Percentiles rank a stretch among this genome's conserved stretches.
These are phyloP conservation scores for Malus hybrid DNA, from an alignment of 331 rosid species.

Conservation along the genomic window DNA sequence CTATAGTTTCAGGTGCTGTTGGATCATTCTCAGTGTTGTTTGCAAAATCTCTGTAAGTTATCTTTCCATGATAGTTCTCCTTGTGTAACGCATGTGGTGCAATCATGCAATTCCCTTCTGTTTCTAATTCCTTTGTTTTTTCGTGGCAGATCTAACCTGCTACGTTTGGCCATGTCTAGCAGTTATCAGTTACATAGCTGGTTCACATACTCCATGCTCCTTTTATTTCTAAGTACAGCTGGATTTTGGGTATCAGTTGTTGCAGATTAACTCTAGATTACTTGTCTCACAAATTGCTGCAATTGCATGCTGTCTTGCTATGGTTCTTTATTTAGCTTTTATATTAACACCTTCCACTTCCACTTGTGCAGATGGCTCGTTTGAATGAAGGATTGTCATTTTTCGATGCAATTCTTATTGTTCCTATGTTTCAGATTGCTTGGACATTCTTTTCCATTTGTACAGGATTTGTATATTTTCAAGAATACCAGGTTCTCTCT, in stretches of 20 bases:
- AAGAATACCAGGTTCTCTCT: constrained; percentile 76
- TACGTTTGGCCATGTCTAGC: constrained; percentile 82
- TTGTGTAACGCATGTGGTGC: constrained; percentile 1
- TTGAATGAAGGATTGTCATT: constrained; percentile 91
- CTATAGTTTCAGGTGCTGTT: constrained; percentile 94
- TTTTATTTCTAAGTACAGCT: constrained; percentile 90
- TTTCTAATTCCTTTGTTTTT: constrained; percentile 19
- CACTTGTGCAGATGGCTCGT: constrained; percentile 85
- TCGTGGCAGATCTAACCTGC: constrained; percentile 65
- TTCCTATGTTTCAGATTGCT: constrained; percentile 97
- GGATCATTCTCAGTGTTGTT: constrained; percentile 98
- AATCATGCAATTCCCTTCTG: not conserved
- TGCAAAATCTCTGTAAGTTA: constrained; percentile 94
- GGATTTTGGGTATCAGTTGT: constrained; percentile 86
- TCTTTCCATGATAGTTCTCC: constrained; percentile 18
- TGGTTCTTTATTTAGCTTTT: not conserved
- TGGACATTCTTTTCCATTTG: constrained; percentile 98
- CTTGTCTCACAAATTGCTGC: constrained; percentile 1
- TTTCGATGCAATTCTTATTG: constrained; percentile 96
- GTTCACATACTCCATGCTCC: constrained; percentile 93
- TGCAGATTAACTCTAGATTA: constrained; percentile 4
- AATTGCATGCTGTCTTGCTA: not conserved
- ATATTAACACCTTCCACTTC: not conserved
- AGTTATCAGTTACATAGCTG: constrained; percentile 86
- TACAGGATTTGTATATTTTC: constrained; percentile 92